phyloP scores from a whole-genome alignment of 2,329 filamentous ascomycete species.

The Diaporthe humulicola region DNA sequence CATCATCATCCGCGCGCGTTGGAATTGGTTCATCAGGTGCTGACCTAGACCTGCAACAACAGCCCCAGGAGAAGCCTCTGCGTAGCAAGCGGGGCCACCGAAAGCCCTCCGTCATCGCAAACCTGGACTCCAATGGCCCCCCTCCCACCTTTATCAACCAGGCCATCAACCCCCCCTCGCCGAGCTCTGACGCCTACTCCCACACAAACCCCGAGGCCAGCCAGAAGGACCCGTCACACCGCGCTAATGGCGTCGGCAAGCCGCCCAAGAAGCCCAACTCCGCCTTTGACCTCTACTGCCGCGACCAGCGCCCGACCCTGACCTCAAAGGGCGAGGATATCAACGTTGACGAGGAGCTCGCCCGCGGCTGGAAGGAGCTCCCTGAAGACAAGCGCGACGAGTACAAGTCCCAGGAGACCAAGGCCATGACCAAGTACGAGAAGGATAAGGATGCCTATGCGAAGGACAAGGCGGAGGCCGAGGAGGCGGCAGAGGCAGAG shows the following conservation, averaged over 20 bases:
- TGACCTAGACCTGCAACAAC: conserved; percentile 45
- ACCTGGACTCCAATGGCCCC: conserved; percentile 47
- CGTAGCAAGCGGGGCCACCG: conserved; percentile 80
- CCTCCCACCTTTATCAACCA: conserved; percentile 62
- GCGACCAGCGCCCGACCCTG: conserved; percentile 60
- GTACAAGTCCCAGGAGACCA: conserved; percentile 59
- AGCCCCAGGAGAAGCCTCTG: conserved; percentile 84
- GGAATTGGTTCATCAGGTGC: conserved; percentile 39
- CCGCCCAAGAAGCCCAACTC: conserved; percentile 57
- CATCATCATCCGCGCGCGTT: conserved; percentile 28
- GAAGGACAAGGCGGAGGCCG: conserved; percentile 35
- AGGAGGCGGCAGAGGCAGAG: conserved; percentile 41
- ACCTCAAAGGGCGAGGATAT: conserved; percentile 59
- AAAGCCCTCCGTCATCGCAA: conserved; percentile 66
- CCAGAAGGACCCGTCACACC: conserved; percentile 42
- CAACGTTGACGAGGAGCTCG: conserved; percentile 67
- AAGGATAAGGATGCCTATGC: conserved; percentile 57
- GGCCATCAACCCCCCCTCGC: conserved; percentile 60
- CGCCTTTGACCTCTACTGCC: conserved; percentile 69
- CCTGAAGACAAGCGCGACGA: conserved; percentile 63
- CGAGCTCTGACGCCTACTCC: conserved; percentile 66
- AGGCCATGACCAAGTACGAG: conserved; percentile 56
- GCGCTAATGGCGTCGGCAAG: conserved; percentile 57
- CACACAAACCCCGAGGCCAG: conserved; percentile 56
- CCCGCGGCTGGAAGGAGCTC: conserved; percentile 68